Conservation (phyloP, 73 alveolate species). For the Paramecium sexaurelia region DNA sequence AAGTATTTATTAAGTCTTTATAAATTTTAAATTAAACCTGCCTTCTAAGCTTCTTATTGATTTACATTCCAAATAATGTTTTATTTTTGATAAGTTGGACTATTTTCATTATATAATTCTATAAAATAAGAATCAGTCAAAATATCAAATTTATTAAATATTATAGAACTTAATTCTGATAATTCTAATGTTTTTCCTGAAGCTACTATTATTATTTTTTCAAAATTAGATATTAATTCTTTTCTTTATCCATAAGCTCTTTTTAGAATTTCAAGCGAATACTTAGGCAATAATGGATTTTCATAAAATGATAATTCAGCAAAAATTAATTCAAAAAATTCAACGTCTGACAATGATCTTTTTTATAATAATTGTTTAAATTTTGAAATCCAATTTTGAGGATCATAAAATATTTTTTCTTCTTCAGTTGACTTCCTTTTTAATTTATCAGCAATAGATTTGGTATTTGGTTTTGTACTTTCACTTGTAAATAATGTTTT, state of each 20-base stretch:
- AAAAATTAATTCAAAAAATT: background rate
- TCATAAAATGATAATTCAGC: background rate
- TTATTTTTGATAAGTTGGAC: background rate
- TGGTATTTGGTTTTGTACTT: background rate
- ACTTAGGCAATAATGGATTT: background rate
- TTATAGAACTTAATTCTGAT: background rate
- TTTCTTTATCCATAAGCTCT: slow-evolving; percentile 32
- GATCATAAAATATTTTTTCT: background rate
- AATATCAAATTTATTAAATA: background rate
- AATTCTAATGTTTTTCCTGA: background rate
- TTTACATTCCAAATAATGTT: background rate
- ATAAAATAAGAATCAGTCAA: background rate
- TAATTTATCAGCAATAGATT: background rate
- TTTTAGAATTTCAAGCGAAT: background rate
- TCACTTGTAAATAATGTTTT: background rate
- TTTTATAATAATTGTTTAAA: background rate
- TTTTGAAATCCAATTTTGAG: background rate
- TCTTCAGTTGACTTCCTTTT: background rate
- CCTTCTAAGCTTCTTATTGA: background rate
- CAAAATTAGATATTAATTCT: slow-evolving; percentile 2
- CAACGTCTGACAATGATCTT: background rate
- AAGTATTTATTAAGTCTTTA: background rate
- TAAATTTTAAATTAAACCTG: background rate
- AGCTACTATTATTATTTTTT: background rate
- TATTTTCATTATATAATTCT: background rate